Percentiles rank a stretch among this genome's conserved stretches.
Evolutionary conservation across 2,329 filamentous ascomycete genomes (phyloP).

Genomic region (Fusarium liriodendri): DNA sequence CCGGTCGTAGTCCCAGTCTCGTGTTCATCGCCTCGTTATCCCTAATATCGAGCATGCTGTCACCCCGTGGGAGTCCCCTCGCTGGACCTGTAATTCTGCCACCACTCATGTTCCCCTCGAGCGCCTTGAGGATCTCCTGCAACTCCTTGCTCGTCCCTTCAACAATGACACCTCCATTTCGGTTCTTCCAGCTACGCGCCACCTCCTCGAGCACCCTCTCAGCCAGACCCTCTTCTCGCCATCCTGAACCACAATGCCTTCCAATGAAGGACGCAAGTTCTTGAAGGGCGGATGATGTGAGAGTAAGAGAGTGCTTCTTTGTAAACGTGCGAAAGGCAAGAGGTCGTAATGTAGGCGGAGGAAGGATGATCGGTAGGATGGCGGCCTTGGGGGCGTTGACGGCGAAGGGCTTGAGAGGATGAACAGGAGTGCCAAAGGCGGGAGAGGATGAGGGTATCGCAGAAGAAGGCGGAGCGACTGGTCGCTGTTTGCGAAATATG

Average conservation of each 20-base stretch:
- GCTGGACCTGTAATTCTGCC: conserved; percentile 71
- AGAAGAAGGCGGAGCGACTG: conserved; percentile 57
- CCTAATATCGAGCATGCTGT: conserved; percentile 71
- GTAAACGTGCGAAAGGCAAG: conserved; percentile 96
- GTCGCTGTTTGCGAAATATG: conserved; percentile 51
- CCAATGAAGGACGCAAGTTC: conserved; percentile 90
- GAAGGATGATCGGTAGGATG: conserved; percentile 89
- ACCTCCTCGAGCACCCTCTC: conserved; percentile 94
- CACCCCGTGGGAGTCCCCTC: conserved; percentile 65
- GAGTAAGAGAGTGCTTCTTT: conserved; percentile 94
- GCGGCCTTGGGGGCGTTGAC: conserved; percentile 66
- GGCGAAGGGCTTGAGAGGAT: conserved; percentile 77
- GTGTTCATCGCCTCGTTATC: conserved; percentile 66
- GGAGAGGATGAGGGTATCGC: conserved; percentile 89
- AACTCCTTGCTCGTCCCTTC: conserved; percentile 82
- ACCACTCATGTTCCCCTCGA: conserved; percentile 92
- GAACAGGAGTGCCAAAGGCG: conserved; percentile 86
- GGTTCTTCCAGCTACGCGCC: conserved; percentile 90
- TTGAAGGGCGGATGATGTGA: conserved; percentile 88
- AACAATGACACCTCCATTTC: conserved; percentile 89
- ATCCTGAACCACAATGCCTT: conserved; percentile 92
- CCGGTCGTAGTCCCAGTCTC: conserved; percentile 63
- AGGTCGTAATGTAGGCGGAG: conserved; percentile 86
- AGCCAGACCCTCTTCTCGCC: conserved; percentile 93
- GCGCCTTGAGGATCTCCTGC: conserved; percentile 82